Conservation (phyloP, 345 rosid species). For the Nephelium lappaceum region DNA sequence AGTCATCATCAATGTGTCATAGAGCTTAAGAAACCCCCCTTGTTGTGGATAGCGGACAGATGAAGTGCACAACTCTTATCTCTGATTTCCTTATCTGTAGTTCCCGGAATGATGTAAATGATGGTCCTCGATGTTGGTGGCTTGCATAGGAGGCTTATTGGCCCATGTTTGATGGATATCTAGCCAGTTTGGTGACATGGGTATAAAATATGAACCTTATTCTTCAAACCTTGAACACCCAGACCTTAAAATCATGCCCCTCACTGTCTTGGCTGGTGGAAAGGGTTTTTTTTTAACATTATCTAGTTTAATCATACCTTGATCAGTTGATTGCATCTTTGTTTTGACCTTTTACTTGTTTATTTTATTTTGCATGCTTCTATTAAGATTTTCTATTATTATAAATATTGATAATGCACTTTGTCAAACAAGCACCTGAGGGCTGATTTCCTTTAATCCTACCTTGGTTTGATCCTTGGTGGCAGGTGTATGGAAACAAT, state of each 20-base stretch:
- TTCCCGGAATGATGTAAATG: neutral
- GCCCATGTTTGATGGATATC: neutral
- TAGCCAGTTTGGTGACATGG: neutral
- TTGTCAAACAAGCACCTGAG: neutral
- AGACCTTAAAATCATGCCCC: neutral
- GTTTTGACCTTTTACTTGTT: neutral
- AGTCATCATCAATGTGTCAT: neutral
- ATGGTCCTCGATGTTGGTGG: neutral
- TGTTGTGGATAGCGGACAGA: neutral
- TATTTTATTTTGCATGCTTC: neutral
- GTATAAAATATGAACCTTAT: neutral
- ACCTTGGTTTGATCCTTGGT: slow-evolving; percentile 10
- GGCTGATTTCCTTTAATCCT: neutral
- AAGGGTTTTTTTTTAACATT: no score
- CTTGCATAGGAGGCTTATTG: neutral
- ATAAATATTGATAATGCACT: neutral
- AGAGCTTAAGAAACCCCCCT: neutral
- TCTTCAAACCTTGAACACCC: neutral
- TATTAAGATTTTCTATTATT: neutral
- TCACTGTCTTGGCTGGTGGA: neutral
- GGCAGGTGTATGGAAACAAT: slow-evolving; percentile 97
- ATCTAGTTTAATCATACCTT: neutral
- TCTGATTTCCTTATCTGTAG: neutral
- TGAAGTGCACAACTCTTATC: neutral
- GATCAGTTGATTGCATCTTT: neutral